These are phyloP conservation scores for Bathelium albidoporum DNA, from an alignment of 495 filamentous ascomycete genomes.

Conservation along the genomic window DNA sequence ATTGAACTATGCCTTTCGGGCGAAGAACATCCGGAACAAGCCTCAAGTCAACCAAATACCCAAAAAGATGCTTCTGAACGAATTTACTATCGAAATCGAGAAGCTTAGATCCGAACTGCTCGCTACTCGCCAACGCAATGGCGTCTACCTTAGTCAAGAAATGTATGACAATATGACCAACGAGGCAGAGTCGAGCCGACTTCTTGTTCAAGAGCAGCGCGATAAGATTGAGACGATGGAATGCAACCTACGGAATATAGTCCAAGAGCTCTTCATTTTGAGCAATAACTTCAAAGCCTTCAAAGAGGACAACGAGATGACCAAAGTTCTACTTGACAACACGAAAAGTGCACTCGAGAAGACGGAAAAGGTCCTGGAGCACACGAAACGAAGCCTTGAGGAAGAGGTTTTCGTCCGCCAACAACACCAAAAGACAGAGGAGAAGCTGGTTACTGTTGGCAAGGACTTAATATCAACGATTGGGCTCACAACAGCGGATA, in stretches of 20 bases:
- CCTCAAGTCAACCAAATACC: slow-evolving; percentile 88
- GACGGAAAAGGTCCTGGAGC: slow-evolving; percentile 69
- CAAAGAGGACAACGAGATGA: slow-evolving; percentile 77
- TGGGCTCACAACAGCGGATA: slow-evolving; percentile 63
- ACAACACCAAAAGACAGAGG: slow-evolving; percentile 80
- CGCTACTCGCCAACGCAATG: slow-evolving; percentile 84
- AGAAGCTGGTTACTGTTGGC: slow-evolving; percentile 59
- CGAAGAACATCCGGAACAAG: slow-evolving; percentile 97
- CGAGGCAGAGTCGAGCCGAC: slow-evolving; percentile 84
- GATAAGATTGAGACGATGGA: slow-evolving; percentile 92
- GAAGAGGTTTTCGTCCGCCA: slow-evolving; percentile 72
- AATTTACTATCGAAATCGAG: slow-evolving; percentile 87
- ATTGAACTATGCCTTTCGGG: slow-evolving; percentile 90
- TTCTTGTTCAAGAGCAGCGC: slow-evolving; percentile 81
- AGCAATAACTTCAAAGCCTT: slow-evolving; percentile 75
- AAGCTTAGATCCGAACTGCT: slow-evolving; percentile 88
- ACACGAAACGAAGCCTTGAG: slow-evolving; percentile 61
- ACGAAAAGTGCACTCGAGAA: slow-evolving; percentile 73
- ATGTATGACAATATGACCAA: slow-evolving; percentile 76
- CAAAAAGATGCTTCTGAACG: slow-evolving; percentile 84
- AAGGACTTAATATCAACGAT: slow-evolving; percentile 65
- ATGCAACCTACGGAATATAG: slow-evolving; percentile 77
- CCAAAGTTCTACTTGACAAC: slow-evolving; percentile 56
- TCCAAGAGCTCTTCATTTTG: slow-evolving; percentile 76
- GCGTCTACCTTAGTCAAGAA: slow-evolving; percentile 82